Percentiles rank a stretch among this genome's conserved stretches.
Conservation (phyloP, 192 early-diverging fungal species). For the Entomortierella chlamydospora region DNA sequence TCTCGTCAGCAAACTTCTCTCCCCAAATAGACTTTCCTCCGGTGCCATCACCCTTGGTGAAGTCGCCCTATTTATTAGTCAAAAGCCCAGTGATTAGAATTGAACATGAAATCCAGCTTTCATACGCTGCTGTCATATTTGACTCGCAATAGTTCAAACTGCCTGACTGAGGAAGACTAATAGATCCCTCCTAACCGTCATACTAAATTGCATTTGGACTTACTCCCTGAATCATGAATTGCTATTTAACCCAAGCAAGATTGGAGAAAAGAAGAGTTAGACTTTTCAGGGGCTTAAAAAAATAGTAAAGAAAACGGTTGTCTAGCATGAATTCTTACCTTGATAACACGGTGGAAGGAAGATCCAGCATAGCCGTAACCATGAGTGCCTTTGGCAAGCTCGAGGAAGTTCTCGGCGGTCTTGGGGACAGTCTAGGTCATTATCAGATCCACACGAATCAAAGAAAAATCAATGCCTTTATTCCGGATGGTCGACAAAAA, state of each 20-base stretch:
- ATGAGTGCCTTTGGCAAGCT: conserved; percentile 84
- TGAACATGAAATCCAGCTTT: too few relatives aligned
- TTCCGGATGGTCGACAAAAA: too few relatives aligned
- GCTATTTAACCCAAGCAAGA: conserved; percentile 13
- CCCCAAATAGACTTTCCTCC: conserved; percentile 90
- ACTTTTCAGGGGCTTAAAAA: too few relatives aligned
- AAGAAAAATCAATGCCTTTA: too few relatives aligned
- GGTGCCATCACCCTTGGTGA: conserved; percentile 78
- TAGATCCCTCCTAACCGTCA: too few relatives aligned
- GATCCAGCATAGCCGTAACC: conserved; percentile 56
- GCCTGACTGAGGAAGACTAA: too few relatives aligned
- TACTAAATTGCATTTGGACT: neutral
- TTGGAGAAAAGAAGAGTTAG: neutral
- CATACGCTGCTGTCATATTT: too few relatives aligned
- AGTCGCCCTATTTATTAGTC: conserved; percentile 74
- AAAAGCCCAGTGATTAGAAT: too few relatives aligned
- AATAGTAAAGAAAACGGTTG: too few relatives aligned
- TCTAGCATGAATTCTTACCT: too few relatives aligned
- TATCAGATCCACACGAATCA: neutral
- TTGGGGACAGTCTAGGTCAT: conserved; percentile 64
- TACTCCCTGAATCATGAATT: conserved; percentile 63
- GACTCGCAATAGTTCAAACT: too few relatives aligned
- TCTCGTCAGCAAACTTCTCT: conserved; percentile 80
- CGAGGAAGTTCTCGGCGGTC: conserved; percentile 93
- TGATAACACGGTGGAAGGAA: conserved; percentile 77